Base-by-base conservation (phyloP, 495 filamentous ascomycete species). In the Wilcoxina mikolae region DNA sequence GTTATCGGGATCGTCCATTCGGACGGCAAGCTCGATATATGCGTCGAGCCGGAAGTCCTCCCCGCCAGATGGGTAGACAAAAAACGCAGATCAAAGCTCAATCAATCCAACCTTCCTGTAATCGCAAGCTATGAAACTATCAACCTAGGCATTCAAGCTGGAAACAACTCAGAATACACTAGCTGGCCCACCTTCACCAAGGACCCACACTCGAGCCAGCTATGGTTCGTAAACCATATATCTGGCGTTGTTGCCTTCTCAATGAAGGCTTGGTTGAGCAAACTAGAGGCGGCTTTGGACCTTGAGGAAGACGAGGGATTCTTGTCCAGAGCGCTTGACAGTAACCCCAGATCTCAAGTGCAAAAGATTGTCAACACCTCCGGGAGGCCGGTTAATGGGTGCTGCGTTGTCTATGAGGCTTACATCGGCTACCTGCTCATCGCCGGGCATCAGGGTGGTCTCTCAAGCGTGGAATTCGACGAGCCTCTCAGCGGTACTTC, bases 391-490 rank as follows among this genome's bases (percentile, higher is more conserved):
- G 51, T 65, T 4, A 10, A 45, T 15, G 63, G 63, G 3, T 66
- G 56, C 24, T 39, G 55, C 11, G 63, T 58, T 10, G 35, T 65
- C 5, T 65, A 66, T 10, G 63, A 66, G 44, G 59, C 63, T 2
- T 66, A 65, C 22, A 58, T 65, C 15, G 63, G 63, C 17, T 65
- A 66, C 54, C 51, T 66, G 12, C 53, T 66, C 3, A 38, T 66
- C 27, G 59, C 63, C 4, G 53, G 52, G 7, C 61, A 61, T 4
- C 35, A 49, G 4, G 58, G 22, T 18, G 47, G 50, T 5, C 56
- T 59, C 3, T 39, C 51, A 53, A 51, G 50, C 17, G 59, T 46
- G 12, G 63, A 65, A 52, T 65, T 66, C 43, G 63, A 66, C 10
- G 59, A 65, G 35, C 53, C 61, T 22, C 53, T 62, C 5, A 50